Percentiles rank a stretch among this genome's conserved stretches.
phyloP scores from a whole-genome alignment of 495 filamentous ascomycete species.

The Penicillium paradoxum region DNA sequence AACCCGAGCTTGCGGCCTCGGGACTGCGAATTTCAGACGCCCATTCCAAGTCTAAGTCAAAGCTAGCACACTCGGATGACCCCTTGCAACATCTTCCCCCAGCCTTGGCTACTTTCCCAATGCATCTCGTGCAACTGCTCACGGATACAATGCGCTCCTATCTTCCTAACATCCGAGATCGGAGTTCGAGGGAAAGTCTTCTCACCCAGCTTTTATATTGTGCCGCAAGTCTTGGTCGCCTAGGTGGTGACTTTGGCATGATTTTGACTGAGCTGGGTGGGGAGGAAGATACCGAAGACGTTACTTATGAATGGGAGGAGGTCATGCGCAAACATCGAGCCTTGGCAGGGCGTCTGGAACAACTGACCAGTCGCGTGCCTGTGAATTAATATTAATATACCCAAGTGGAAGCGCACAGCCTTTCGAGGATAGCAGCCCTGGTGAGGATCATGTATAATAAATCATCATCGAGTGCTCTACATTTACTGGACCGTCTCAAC shows the following conservation, averaged over 20 bases:
- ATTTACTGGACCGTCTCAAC: neutral
- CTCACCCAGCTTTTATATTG: conserved; percentile 95
- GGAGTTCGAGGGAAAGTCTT: conserved; percentile 72
- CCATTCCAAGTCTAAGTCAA: conserved; percentile 23
- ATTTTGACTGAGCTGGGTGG: conserved; percentile 67
- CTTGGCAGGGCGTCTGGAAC: conserved; percentile 79
- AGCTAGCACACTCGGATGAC: conserved; percentile 38
- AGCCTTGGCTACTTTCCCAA: conserved; percentile 76
- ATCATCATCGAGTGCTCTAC: neutral
- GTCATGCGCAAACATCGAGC: conserved; percentile 86
- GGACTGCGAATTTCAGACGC: conserved; percentile 34
- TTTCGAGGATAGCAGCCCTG: neutral
- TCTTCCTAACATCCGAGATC: conserved; percentile 78
- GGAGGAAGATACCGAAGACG: conserved; percentile 47
- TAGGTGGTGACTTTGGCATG: conserved; percentile 91
- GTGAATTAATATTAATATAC: conserved; percentile 16
- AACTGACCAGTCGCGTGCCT: conserved; percentile 51
- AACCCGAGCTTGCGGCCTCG: conserved; percentile 29
- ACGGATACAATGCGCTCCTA: conserved; percentile 73
- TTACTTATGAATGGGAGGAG: conserved; percentile 74
- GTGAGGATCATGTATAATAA: neutral
- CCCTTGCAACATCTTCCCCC: conserved; percentile 66
- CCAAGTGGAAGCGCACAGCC: neutral
- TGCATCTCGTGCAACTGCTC: conserved; percentile 78
- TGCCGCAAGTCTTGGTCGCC: conserved; percentile 82